Percentiles rank a stretch among this genome's conserved stretches.
phyloP scores from a whole-genome alignment of 495 filamentous ascomycete species.

The Aspergillus bridgeri region DNA sequence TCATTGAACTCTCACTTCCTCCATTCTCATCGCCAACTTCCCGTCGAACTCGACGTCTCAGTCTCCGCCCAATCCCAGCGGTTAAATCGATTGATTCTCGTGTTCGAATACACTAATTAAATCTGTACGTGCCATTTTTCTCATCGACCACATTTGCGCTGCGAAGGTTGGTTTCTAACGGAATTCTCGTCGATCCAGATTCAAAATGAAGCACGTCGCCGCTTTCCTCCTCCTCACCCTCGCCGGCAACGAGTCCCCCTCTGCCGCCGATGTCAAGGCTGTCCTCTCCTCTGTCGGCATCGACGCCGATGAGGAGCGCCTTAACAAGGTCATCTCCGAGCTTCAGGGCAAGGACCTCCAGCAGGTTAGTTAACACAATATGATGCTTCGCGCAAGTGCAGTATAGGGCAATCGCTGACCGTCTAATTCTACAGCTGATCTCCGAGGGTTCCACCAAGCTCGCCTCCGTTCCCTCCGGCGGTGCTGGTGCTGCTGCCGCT shows the following conservation, averaged over 20 bases:
- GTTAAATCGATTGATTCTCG: conserved; percentile 96
- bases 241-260: conserved; percentile 87
- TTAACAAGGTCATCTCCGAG: conserved; percentile 80
- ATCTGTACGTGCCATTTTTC: conserved; percentile 21
- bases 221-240: conserved; percentile 96
- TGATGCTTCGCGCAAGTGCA: not conserved
- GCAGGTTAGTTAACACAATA: conserved; percentile 58
- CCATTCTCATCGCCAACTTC: conserved; percentile 28
- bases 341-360: conserved; percentile 97
- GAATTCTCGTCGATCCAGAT: conserved; percentile 25
- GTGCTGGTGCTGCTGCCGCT: conserved; percentile 66
- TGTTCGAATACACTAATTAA: conserved; percentile 54
- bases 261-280: conserved; percentile 79
- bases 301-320: conserved; percentile 86
- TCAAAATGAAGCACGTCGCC: conserved; percentile 99
- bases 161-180: conserved; percentile 8
- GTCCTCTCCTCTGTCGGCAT: conserved; percentile 95
- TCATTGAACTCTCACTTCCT: conserved; percentile 27
- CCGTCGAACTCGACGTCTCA: conserved; percentile 70
- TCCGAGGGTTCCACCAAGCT: conserved; percentile 87
- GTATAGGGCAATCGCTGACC: conserved; percentile 19
- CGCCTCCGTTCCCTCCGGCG: conserved; percentile 94
- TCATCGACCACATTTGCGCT: not conserved
- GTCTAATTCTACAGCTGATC: conserved; percentile 66
- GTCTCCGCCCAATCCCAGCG: conserved; percentile 76